Evolutionary conservation across 2,329 filamentous ascomycete genomes (phyloP).

Genomic region (Ceratocystis lukuohia): DNA sequence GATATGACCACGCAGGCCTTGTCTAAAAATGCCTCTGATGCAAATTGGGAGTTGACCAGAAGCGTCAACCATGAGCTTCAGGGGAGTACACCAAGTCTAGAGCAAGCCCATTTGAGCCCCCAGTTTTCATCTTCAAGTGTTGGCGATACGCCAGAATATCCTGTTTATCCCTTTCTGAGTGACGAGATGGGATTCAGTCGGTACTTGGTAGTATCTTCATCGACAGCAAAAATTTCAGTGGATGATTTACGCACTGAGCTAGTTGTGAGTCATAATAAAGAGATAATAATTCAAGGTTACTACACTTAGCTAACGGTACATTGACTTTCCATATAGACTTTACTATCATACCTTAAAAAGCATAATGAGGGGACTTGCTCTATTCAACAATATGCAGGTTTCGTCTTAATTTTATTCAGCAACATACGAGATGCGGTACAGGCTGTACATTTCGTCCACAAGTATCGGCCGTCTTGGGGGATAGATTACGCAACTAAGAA

Average conservation of each 20-base stretch:
- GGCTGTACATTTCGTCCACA: background rate
- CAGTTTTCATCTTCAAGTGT: background rate
- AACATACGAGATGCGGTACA: slow-evolving; percentile 1
- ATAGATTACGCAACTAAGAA: slow-evolving; percentile 2
- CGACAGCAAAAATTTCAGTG: background rate
- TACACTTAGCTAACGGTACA: background rate
- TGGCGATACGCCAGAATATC: background rate
- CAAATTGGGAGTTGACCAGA: background rate
- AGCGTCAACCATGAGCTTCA: background rate
- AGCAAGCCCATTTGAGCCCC: background rate
- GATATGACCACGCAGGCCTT: background rate
- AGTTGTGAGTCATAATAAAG: background rate
- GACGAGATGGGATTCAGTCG: slow-evolving; percentile 2
- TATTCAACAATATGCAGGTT: slow-evolving; percentile 1
- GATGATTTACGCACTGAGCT: background rate
- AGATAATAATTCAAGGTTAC: background rate
- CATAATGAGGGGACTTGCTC: slow-evolving; percentile 4
- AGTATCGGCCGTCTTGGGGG: background rate
- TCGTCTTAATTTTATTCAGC: background rate
- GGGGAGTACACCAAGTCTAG: background rate
- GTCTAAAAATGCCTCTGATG: background rate
- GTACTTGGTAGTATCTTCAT: background rate
- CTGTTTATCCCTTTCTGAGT: slow-evolving; percentile 1
- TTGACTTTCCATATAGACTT: background rate
- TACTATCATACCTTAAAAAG: background rate